Evolutionary conservation across 331 rosid genomes (phyloP), one percentile per base, ranked within the genome.

Genomic region (Pyracantha coccinea): DNA sequence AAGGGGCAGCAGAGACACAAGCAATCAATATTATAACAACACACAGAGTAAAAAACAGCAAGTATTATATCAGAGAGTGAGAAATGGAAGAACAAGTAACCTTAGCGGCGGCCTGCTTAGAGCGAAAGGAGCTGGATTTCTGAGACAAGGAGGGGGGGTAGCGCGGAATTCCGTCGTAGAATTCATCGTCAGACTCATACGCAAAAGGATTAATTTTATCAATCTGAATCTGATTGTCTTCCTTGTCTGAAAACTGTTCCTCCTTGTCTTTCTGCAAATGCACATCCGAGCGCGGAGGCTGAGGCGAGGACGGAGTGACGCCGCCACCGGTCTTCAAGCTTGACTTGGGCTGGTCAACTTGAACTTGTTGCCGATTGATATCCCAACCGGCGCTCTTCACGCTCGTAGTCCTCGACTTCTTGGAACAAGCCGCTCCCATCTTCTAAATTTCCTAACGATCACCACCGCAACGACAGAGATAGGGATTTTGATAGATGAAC

Each of bases 91-190:
- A 78, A 24, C 62, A 31, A 77, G 50, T 21, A 71, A 91, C 97
- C 97, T 91, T 89, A 8, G 91, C 89, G 28, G 64, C 64, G 16
- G 31, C 64, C 64, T 58, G 64, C 59, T 80, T 89, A 38, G 95
- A 86, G 79, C 82, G 78, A 23, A 85, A 83, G 2, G 96, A 88
- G 79, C 96, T 64, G 44, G 93, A 92, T 78, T 92, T 89, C 32
- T 77, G 84, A 4, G 86, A 72, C 47, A 83, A 81, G 17, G 64
- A 58, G 29, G 64, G 1, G 8, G 19, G 64, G 61, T 63, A 92
- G 20, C 92, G 88, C 11, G 97, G 97, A 79, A 92, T 89, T 53
- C 97, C 97, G 33, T 92, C 97, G 61, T 92, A 89, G 77, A 89
- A 86, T n/a, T 83, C 90, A 19, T 86, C 88, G 16, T 55, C 15